Percentiles rank a stretch among this genome's conserved stretches.
Conservation (phyloP, 2,329 filamentous ascomycete species). For the Gremmenia infestans region DNA sequence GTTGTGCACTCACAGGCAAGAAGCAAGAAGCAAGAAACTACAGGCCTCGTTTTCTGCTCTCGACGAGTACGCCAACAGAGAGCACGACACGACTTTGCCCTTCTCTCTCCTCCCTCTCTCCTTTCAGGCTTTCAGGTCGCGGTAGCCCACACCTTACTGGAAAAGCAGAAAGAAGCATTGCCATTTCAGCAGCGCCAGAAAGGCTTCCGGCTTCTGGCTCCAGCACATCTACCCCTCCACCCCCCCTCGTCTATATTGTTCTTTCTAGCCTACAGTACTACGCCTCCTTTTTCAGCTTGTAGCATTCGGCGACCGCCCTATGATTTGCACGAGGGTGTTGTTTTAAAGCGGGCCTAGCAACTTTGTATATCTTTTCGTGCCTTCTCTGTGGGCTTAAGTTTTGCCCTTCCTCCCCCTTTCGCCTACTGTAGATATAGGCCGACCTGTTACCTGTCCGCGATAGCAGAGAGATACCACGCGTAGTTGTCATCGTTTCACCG, state of each 20-base stretch:
- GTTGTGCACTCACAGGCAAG: background rate
- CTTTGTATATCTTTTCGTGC: slow-evolving; percentile 18
- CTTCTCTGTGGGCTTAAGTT: background rate
- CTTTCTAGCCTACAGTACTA: slow-evolving; percentile 4
- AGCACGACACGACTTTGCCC: background rate
- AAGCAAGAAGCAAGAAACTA: background rate
- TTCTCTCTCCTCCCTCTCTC: too few relatives aligned
- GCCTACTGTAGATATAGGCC: slow-evolving; percentile 14
- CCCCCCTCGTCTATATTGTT: slow-evolving; percentile 10
- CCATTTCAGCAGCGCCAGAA: background rate
- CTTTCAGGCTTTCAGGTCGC: background rate
- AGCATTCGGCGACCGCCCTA: slow-evolving; percentile 11
- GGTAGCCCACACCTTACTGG: background rate
- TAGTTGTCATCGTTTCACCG: background rate
- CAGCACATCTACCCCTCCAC: slow-evolving; percentile 9
- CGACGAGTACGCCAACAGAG: background rate
- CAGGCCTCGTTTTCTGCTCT: background rate
- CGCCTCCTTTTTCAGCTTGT: slow-evolving; percentile 12
- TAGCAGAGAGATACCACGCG: background rate
- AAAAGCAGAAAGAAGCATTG: background rate
- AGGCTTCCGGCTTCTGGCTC: background rate
- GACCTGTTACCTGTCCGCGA: slow-evolving; percentile 13
- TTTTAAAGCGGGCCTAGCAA: slow-evolving; percentile 7
- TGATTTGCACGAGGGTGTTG: slow-evolving; percentile 15
- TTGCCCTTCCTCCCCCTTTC: slow-evolving; percentile 6